phyloP scores from a whole-genome alignment of 73 alveolate species.

The Paramecium bursaria region DNA sequence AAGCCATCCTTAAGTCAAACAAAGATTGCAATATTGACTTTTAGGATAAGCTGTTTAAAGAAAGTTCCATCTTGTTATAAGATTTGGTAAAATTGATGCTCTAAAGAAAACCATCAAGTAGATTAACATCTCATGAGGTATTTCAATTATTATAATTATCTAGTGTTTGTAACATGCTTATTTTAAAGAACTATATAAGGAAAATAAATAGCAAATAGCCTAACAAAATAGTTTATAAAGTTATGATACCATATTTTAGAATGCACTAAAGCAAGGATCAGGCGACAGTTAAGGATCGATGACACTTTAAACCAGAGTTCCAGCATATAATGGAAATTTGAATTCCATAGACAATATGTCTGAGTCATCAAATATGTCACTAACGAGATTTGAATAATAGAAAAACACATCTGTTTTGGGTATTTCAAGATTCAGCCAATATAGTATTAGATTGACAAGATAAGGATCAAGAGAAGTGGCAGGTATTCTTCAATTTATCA shows the following conservation, averaged over 20 bases:
- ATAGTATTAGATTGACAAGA: constrained; percentile 7
- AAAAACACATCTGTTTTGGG: not conserved
- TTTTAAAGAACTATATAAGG: constrained; percentile 25
- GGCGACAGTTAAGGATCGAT: constrained; percentile 55
- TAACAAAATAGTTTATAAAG: not conserved
- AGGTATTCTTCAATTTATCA: not conserved
- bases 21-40: constrained; percentile 56
- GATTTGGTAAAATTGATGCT: constrained; percentile 21
- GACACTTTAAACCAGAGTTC: constrained; percentile 1
- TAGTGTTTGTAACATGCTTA: constrained; percentile 50
- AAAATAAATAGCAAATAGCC: not conserved
- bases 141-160: not conserved
- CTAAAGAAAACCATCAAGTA: not conserved
- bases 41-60: constrained; percentile 49
- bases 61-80: not conserved
- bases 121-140: constrained; percentile 43
- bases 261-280: too few species aligned
- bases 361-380: constrained; percentile 12
- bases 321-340: constrained; percentile 41
- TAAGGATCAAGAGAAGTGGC: constrained; percentile 3
- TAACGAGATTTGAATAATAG: constrained; percentile 46
- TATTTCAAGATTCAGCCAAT: constrained; percentile 33
- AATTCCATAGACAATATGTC: constrained; percentile 24
- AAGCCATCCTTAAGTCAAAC: constrained; percentile 41
- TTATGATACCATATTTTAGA: too few species aligned